Base-by-base conservation (phyloP, 352 stramenopile genomes). In the Phytophthora nicotianae region DNA sequence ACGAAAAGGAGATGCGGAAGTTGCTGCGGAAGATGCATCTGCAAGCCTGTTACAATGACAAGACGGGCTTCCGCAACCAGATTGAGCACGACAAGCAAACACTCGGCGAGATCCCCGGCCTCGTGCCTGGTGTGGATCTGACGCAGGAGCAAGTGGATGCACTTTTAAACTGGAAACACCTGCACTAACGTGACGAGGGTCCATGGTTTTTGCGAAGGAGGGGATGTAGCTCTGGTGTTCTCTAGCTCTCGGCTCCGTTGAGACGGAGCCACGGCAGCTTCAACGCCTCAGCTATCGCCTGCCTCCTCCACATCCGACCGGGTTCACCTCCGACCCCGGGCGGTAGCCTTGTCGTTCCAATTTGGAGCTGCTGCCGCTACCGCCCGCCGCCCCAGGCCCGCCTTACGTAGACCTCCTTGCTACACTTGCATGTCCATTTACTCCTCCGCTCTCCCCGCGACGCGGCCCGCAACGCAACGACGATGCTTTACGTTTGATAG, bases 101-200 rank as follows among this genome's bases (percentile, higher is more conserved):
- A 4, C 72, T 93, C 50, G 80, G 75, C 26, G 71, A 81, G 56
- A 86, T 93, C 49, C 48, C 62, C 37, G 83, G 78, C 24, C 69
- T 90, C 46, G 72, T 91, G 45, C 48, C 64, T 16, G 81, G 74
- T 20, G 60, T 90, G 49, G 72, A 91, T 43, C 66, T 91, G 51
- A 70, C 72, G 11, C 38, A 75, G 45, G 77, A 89, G 54, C 81
- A 91, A 66, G 55, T 89, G 42, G 73, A 85, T 27, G 79, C 76
- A 47, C 80, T 94, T 50, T 72, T 94, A 62, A 90, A 88, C 77
- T 94, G 85, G 85, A 94, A 94, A 75, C 82, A 93, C 79, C 64
- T 89, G 62, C 78, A 73, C 59, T 73, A 73, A n/a, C 23, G 49
- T 26, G 35, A 37, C 40, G 26, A 72, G 57, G 11, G 26, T 48